phyloP scores from a whole-genome alignment of 345 rosid genomes.

The Cardamine resedifolia region DNA sequence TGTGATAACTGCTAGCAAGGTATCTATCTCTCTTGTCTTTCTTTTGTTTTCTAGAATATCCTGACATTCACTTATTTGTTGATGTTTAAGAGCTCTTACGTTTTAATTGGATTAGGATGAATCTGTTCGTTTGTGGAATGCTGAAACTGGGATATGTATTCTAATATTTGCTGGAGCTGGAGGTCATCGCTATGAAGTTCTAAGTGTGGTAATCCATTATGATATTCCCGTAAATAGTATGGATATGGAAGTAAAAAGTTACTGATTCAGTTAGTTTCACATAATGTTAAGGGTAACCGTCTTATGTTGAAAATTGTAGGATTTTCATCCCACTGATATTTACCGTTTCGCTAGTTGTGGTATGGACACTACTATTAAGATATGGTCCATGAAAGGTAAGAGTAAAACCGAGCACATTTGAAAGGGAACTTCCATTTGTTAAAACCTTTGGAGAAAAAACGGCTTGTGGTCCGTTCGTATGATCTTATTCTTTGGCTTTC shows the following conservation, averaged over 20 bases:
- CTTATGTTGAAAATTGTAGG: slow-evolving; percentile 50
- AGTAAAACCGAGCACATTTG: slow-evolving; percentile 37
- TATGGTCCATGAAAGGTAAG: slow-evolving; percentile 98
- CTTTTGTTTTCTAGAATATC: neutral
- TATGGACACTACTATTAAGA: slow-evolving; percentile 90
- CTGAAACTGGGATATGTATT: slow-evolving; percentile 93
- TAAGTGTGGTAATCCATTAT: slow-evolving; percentile 74
- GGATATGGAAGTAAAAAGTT: neutral
- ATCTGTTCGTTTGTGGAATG: slow-evolving; percentile 94
- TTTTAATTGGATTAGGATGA: slow-evolving; percentile 64
- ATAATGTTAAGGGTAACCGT: neutral
- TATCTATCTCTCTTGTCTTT: slow-evolving; percentile 38
- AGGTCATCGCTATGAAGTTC: slow-evolving; percentile 96
- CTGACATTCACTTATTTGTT: slow-evolving; percentile 18
- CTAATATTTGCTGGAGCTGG: slow-evolving; percentile 97
- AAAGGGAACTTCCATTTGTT: slow-evolving; percentile 2
- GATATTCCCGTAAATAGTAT: neutral
- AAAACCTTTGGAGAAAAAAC: neutral
- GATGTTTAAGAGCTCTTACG: slow-evolving; percentile 27
- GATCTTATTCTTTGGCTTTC: slow-evolving; percentile 17
- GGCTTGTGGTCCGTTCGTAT: neutral
- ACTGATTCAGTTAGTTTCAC: slow-evolving; percentile 7
- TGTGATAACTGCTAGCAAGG: slow-evolving; percentile 94
- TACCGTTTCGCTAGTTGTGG: slow-evolving; percentile 91
- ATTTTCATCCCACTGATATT: slow-evolving; percentile 91